phyloP scores from a whole-genome alignment of 805 yeast species.

The Candida coquimbonensis region DNA sequence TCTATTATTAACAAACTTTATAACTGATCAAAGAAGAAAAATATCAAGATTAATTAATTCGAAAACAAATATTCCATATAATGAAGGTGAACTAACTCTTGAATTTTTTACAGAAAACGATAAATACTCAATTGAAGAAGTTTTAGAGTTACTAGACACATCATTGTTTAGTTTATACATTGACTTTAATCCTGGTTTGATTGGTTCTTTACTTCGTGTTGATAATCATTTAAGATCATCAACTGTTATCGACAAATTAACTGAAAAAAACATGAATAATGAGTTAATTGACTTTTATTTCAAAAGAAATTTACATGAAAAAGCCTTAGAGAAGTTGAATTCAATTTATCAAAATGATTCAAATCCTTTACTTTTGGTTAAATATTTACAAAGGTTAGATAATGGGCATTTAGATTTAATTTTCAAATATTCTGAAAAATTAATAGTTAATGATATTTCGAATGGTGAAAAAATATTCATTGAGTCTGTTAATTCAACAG shows the following conservation, averaged over 20 bases:
- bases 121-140: constrained; percentile 26
- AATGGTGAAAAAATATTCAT: constrained; percentile 50
- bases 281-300: constrained; percentile 77
- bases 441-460: constrained; percentile 19
- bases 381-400: constrained; percentile 51
- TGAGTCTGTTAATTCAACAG: constrained; percentile 47
- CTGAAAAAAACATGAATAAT: constrained; percentile 40
- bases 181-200: constrained; percentile 57
- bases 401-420: constrained; percentile 45
- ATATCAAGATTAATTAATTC: constrained; percentile 24
- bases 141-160: constrained; percentile 57
- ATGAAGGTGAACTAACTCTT: constrained; percentile 10
- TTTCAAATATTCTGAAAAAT: constrained; percentile 40
- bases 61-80: constrained; percentile 7
- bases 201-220: constrained; percentile 77
- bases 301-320: constrained; percentile 51
- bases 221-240: constrained; percentile 63
- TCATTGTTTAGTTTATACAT: constrained; percentile 70
- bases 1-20: constrained; percentile 29
- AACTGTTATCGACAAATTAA: constrained; percentile 44
- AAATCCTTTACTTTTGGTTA: constrained; percentile 42
- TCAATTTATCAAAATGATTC: constrained; percentile 14
- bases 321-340: constrained; percentile 41
- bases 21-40: constrained; percentile 45
- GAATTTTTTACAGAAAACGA: constrained; percentile 12